These are phyloP conservation scores for Boechera divaricarpa DNA, from an alignment of 345 rosid genomes.

Conservation along the genomic window DNA sequence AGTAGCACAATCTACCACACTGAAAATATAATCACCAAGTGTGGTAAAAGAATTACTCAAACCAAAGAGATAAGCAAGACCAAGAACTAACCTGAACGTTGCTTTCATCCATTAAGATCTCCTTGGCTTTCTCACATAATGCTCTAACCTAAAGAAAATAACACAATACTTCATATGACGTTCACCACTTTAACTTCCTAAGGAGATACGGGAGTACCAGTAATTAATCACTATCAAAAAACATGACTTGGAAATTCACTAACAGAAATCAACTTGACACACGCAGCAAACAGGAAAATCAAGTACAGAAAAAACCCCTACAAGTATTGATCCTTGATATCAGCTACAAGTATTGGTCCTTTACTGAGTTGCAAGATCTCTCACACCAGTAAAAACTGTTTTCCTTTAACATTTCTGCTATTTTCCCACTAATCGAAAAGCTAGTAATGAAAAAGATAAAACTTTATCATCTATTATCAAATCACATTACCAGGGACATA, in stretches of 20 bases:
- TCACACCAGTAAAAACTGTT: not conserved
- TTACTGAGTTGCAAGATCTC: slow-evolving; percentile 20
- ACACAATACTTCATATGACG: slow-evolving; percentile 8
- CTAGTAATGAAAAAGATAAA: slow-evolving; percentile 6
- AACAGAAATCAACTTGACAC: slow-evolving; percentile 18
- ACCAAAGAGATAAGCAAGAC: slow-evolving; percentile 21
- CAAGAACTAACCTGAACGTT: slow-evolving; percentile 81
- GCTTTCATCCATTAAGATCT: slow-evolving; percentile 97
- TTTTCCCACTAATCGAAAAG: slow-evolving; percentile 8
- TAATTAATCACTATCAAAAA: not conserved
- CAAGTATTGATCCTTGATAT: slow-evolving; percentile 11
- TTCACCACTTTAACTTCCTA: slow-evolving; percentile 9
- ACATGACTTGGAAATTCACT: not conserved
- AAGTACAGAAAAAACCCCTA: not conserved
- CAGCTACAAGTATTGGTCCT: not conserved
- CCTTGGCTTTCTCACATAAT: slow-evolving; percentile 94
- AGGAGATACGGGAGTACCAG: not conserved
- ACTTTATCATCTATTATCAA: slow-evolving; percentile 17
- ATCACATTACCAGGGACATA: slow-evolving; percentile 36
- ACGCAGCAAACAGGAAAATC: slow-evolving; percentile 6
- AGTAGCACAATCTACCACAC: slow-evolving; percentile 26
- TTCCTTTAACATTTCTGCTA: not conserved
- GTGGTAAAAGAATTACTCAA: not conserved
- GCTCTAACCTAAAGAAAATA: slow-evolving; percentile 64
- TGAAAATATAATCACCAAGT: slow-evolving; percentile 13